Base-by-base conservation (phyloP, 805 yeast genomes). In the Candida quercuum region DNA sequence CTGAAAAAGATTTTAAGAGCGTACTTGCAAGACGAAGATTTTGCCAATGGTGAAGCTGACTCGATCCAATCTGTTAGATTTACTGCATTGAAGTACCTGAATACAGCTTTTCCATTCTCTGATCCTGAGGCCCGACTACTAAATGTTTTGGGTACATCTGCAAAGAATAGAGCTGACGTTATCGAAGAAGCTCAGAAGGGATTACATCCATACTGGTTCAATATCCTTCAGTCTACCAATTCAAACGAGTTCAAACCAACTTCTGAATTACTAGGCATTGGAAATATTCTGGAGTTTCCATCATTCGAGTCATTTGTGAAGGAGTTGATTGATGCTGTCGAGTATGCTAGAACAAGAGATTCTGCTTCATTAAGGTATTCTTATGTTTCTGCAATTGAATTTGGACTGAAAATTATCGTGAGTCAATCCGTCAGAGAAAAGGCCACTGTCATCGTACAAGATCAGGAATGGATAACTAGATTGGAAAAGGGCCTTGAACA, bases 131-230 rank as follows among this genome's bases (percentile, higher is more conserved):
- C 89, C 0, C 66, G 96, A 41, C 49, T 74, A 32, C 61, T 86
- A 27, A 80, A 87, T 52, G 57, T 88, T 15, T 56, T 81, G 32
- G 96, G 88, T 12, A 58, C 85, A 5, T 61, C 74, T 16, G 51
- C 69, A 11, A 57, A 55, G 2, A 84, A 84, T 46, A 69, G 81
- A 39, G 68, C 85, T 2, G 95, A 86, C 47, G 77, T 86, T 0
- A 64, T 81, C 3, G 95, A 87, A 50, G 96, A 87, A 55, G 82
- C 96, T 0, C 58, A 56, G 5, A 77, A 76, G 44, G 97, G 97
- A 0, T 61, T 91, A 21, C 79, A 87, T 56, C 96, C 96, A 0
- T 75, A 83, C 56, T 82, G 89, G 86, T 84, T 78, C 54, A 72
- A 71, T 32, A 60, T 81, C 4, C 59, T 67, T 24, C 71, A 63